These are phyloP conservation scores for Epichloe gansuensis DNA, from an alignment of 2,329 filamentous ascomycete species.

Conservation along the genomic window DNA sequence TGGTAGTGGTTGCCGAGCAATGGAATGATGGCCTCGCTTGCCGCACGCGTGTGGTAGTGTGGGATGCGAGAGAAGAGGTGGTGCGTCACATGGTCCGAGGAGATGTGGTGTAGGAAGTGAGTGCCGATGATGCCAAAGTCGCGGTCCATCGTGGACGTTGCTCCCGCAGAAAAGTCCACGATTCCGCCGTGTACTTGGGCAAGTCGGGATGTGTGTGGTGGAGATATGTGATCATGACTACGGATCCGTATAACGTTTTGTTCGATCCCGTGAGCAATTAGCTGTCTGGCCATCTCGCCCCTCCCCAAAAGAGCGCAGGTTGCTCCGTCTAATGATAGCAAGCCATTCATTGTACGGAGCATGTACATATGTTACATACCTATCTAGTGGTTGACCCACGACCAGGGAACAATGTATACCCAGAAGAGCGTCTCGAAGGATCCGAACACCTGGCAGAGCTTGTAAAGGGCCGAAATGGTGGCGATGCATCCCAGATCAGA, in stretches of 20 bases:
- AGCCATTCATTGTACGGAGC: background rate
- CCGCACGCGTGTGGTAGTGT: slow-evolving; percentile 39
- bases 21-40: slow-evolving; percentile 58
- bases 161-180: slow-evolving; percentile 50
- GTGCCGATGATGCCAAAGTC: slow-evolving; percentile 50
- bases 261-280: too few species aligned
- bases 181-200: slow-evolving; percentile 40
- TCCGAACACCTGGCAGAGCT: slow-evolving; percentile 44
- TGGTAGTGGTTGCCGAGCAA: slow-evolving; percentile 92
- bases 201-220: slow-evolving; percentile 36
- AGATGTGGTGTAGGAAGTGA: slow-evolving; percentile 51
- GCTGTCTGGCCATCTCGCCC: too few species aligned
- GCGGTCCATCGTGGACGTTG: slow-evolving; percentile 48
- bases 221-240: slow-evolving; percentile 63
- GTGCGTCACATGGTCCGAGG: slow-evolving; percentile 48
- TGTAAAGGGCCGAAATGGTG: slow-evolving; percentile 24
- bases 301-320: too few species aligned
- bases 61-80: slow-evolving; percentile 37
- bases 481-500: slow-evolving; percentile 48
- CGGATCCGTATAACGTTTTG: too few species aligned
- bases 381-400: slow-evolving; percentile 63
- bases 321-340: background rate
- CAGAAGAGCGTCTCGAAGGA: slow-evolving; percentile 39
- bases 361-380: slow-evolving; percentile 30
- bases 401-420: slow-evolving; percentile 51